Evolutionary conservation across 176 grass and related monocot genomes (phyloP), one percentile per base, ranked within the genome.

Genomic region (Aegilops umbellulata): DNA sequence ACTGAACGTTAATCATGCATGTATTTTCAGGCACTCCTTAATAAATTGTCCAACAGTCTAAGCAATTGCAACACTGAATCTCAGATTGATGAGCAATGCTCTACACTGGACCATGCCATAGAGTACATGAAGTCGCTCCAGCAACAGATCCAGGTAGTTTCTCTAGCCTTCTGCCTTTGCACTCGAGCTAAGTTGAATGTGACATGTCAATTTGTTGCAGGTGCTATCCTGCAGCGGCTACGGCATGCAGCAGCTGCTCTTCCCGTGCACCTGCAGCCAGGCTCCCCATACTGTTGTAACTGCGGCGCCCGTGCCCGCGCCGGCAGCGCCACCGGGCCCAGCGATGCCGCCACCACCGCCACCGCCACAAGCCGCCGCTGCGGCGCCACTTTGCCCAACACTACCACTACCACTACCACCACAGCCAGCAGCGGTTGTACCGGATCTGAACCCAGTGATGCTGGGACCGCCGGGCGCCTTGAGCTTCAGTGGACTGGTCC

Each of bases 41-140:
- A 69, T 22, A 26, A 47, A 69, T 22, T 30, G 2, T 41, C 39
- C 12, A 42, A 42, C 41, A 12, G 10, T 42, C 10, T 74, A 30
- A 29, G 2, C 44, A 16, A 14, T 25, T 46, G 2, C 6, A 47
- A 46, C 47, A 27, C 70, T 17, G 73, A 55, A 32, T 27, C 9
- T 12, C 74, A 77, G 76, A 36, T 13, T 9, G 31, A 78, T 16
- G 30, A 60, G 6, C 31, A 78, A 24, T 78, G 53, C 30, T 78
- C 20, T 12, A 60, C 29, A 13, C 53, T 78, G 19, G 76, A 60
- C 53, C 76, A 78, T 60, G 53, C 51, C 30, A 78, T 78, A 2
- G 53, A 78, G 51, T 78, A 78, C 76, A 60, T 78, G 76, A 78
- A 60, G 76, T 78, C 51, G 8, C 76, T 78, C 29, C 76, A 78